Evolutionary conservation across 176 grass and related monocot genomes (phyloP), one percentile per base, ranked within the genome.

Genomic region (Tillandsia leiboldiana): DNA sequence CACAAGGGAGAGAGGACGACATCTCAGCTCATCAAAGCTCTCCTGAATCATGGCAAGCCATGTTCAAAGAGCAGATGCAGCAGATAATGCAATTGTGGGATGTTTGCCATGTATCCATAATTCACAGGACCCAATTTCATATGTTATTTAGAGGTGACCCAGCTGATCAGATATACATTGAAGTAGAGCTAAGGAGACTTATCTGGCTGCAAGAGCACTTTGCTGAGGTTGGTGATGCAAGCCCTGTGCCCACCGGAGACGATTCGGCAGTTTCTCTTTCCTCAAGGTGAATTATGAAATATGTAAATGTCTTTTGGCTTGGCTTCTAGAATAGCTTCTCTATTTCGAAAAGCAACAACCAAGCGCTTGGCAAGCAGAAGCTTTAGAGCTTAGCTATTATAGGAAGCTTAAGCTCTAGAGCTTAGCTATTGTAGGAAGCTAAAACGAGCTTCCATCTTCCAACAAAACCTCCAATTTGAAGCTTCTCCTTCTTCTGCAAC

Each of bases 121-220:
- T 93, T 79, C 94, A 99, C 23, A 85, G 94, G 53, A 90, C 89
- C 11, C 94, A 99, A 63, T 99, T 99, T 71, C 90, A 99, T 66
- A 79, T 85, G 71, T 72, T 93, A 76, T 99, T 99, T 77, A 89
- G 61, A 79, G 94, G 94, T 29, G 89, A 90, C 13, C 81, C 23
- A 50, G 94, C 89, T 50, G 94, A 99, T 83, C 87, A 90, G 77
- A 99, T 99, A 81, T 99, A 99, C 48, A 85, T 99, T 9, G 94
- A 99, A 79, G 94, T 93, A 18, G 94, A 99, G 72, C 58, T 86
- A 52, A 79, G 89, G 51, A 87, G 94, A 66, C 66, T 99, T 71
- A 17, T 74, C 24, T 99, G 94, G 94, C 28, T 93, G 73, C 77
- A 90, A 22, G 87, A 99, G 68, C 87, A 99, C 82, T 90, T 99